Base-by-base conservation (phyloP, 1,139 yeast species). In the Suhomyces chickasaworum region DNA sequence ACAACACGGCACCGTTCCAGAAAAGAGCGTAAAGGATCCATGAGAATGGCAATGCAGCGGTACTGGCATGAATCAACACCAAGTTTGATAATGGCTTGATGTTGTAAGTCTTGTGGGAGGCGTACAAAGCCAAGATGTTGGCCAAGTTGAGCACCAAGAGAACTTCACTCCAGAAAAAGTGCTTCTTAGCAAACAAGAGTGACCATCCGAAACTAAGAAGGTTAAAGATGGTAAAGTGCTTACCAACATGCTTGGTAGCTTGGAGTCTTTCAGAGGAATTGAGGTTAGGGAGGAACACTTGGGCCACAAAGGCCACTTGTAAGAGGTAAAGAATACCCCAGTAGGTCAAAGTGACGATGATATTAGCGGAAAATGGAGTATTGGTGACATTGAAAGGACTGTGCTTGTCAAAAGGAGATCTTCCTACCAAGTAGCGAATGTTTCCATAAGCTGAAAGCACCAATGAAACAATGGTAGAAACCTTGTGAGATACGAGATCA, bases 1-100 rank as follows among this genome's bases (percentile, higher is more conserved):
- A 69, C 64, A 81, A 68, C 25, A 84, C 84, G 3, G 95, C 91
- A 32, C 95, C 95, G 58, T 86, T 86, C 95, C 95, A 87, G 69
- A 87, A 84, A 36, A 88, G 63, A 22, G 82, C 84, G 60, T 81
- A 85, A 52, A 86, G 63, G 33, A 84, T 68, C 95, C 95, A 88
- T 22, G 88, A 74, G 46, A 86, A 65, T 27, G 96, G 95, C 57
- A 86, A 57, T 0, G 91, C 89, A 13, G 80, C 73, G 13, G 78
- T 73, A n/a, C 90, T 77, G 52, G 81, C 66, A 63, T 86, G 95
- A 45, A 85, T 69, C 43, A 80, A 66, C 31, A 79, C 49, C 82
- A 86, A 83, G 51, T 73, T 70, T 50, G 68, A 56, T 42, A 80
- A 52, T 10, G 84, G 83, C 48, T 73, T 72, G 58, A 84, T 69